Base-by-base conservation (phyloP, 306 rosid genomes). In the Rosa multiflora region DNA sequence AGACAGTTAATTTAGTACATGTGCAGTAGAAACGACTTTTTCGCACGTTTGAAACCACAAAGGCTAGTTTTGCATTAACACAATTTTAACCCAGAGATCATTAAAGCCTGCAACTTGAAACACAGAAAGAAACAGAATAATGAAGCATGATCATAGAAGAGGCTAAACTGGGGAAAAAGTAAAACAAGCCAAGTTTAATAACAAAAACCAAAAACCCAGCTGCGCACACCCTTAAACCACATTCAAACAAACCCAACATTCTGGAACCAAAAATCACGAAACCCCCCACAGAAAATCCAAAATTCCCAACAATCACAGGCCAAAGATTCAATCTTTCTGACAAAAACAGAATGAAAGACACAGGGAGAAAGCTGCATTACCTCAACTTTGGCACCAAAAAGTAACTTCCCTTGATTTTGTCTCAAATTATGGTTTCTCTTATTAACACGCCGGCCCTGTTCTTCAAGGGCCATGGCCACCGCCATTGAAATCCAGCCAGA, bases 331-430 rank as follows among this genome's bases (percentile, higher is more conserved):
- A 62, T 62, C 23, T 71, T 61, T 18, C 4, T 10, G 18, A 18
- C 64, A 52, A 63, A 43, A 42, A 17, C 11, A 52, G 44, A 14
- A 62, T 53, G 17, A 43, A 20, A 49, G 74, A 2, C 9, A 4
- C 39, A 11, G 1, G 17, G 29, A 46, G 18, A n/a, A 17, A 73
- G 32, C 56, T 8, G 59, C 80, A 80, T 49, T 83, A 85, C 91
- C 91, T 88, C 91, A 5, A 88, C 86, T 81, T 32, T 69, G 69
- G 72, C 84, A 58, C 70, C 48, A 49, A 47, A 56, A n/a, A 56
- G 21, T 51, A 85, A 84, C 82, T 80, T 85, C 58, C 77, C 74
- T 44, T 66, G 11, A 7, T 10, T 11, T 23, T 18, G 42, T 9
- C 42, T 23, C 46, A 35, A 13, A 23, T 73, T 75, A 3, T 83